Evolutionary conservation across 1,284 basidiomycete species (phyloP), one percentile per base, ranked within the genome.

Genomic region (Polyporus tsugae): DNA sequence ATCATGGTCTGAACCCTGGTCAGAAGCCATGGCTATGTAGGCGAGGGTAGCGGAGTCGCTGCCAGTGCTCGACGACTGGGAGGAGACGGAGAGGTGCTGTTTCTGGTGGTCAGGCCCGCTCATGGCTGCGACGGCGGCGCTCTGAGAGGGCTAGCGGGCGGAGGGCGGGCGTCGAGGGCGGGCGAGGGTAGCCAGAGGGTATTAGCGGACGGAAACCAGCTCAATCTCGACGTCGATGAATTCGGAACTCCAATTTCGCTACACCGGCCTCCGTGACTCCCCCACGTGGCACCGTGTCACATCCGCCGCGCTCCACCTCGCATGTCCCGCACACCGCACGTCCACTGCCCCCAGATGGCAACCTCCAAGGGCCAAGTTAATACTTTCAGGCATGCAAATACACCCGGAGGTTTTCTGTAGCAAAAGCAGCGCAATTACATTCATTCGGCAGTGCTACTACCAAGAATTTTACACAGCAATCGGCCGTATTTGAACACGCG

Each of bases 21-120:
- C 77, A 39, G 58, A 60, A 42, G 25, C 58, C 42, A 73, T 70
- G 64, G 74, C 75, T 75, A 77, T 78, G 75, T 79, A 79, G 66
- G 77, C 78, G 64, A 78, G 75, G 61, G 73, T 76, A 63, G 77
- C 75, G 74, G 75, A 76, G 73, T 73, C 75, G 42, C 42, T 46
- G 69, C 73, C 71, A 68, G 74, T 46, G 67, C 73, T 72, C 67
- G 75, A 72, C 60, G 73, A 71, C 53, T 67, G 72, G 46, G 77
- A 75, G 64, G 71, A 70, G 69, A 73, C 67, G 39, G 71, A 72
- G 46, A 68, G 66, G 68, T 74, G 75, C 70, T 75, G 73, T 66
- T 72, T 71, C 69, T 75, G 75, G 63, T 75, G 74, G 71, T 75
- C 76, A 70, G 73, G 69, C 62, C 73, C 72, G 75, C 72, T 77